A percentile compares a stretch with the other conserved stretches of the same genome.
phyloP scores from a whole-genome alignment of 2,329 filamentous ascomycete species.

The Madurella mycetomatis region DNA sequence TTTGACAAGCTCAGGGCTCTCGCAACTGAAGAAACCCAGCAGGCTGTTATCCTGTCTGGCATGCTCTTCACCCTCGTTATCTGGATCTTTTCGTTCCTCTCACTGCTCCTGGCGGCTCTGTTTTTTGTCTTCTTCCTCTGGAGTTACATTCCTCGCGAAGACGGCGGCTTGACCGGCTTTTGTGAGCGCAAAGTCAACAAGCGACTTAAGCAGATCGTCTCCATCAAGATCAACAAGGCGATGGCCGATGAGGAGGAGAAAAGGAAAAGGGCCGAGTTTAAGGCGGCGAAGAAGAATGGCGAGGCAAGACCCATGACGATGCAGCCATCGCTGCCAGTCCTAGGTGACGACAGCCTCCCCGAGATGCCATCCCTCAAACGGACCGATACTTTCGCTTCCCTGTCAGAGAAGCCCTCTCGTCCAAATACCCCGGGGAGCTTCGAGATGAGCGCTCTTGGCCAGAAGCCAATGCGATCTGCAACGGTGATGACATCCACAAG shows the following conservation, averaged over 20 bases:
- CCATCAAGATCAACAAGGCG: conserved; percentile 81
- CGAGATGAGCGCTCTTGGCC: conserved; percentile 50
- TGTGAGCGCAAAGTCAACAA: conserved; percentile 90
- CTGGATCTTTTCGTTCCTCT: conserved; percentile 78
- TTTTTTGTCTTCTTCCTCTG: conserved; percentile 88
- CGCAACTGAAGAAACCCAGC: conserved; percentile 67
- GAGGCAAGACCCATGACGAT: conserved; percentile 48
- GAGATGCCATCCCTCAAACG: conserved; percentile 56
- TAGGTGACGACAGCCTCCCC: conserved; percentile 49
- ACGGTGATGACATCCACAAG: conserved; percentile 25
- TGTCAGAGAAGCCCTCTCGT: conserved; percentile 59
- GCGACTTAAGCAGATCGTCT: conserved; percentile 78
- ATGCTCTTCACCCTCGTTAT: conserved; percentile 91
- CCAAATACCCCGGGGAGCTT: conserved; percentile 50
- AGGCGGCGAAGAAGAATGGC: conserved; percentile 50
- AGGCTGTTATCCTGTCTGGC: conserved; percentile 77
- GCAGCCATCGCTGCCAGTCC: conserved; percentile 62
- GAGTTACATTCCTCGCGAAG: conserved; percentile 79
- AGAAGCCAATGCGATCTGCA: conserved; percentile 40
- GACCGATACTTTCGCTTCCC: conserved; percentile 56
- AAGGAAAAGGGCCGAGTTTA: conserved; percentile 48
- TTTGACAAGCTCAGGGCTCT: conserved; percentile 76
- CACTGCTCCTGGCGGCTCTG: conserved; percentile 67
- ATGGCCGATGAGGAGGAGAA: conserved; percentile 71
- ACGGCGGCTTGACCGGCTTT: conserved; percentile 77